Base-by-base conservation (phyloP, 768 basidiomycete genomes). In the Gyrodon lividus region DNA sequence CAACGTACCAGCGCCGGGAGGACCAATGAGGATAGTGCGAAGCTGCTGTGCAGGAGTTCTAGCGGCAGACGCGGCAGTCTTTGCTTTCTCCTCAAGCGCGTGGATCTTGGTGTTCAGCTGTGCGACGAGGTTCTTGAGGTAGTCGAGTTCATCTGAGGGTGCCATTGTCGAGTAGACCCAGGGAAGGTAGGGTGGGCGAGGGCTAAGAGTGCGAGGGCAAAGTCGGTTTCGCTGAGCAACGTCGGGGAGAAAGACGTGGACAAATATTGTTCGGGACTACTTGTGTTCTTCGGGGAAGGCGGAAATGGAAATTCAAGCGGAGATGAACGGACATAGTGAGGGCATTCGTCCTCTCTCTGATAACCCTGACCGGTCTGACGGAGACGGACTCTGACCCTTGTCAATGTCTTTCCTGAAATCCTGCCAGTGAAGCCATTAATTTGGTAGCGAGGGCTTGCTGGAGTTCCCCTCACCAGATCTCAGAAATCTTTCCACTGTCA, bases 81-180 rank as follows among this genome's bases (percentile, higher is more conserved):
- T 88, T 44, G 80, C 75, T 68, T 81, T 84, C 14, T 73, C 68
- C 78, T 98, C 96, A 54, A 98, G 78, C 33, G 76, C 64, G 50
- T 74, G 61, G 65, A 99, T 98, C 78, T 98, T 98, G 50, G 85
- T 84, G 62, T 91, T 89, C 52, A 99, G 82, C 76, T 98, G 92
- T 13, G 77, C 66, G 57, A 97, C 93, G 63, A 99, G 87, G 37
- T 78, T 73, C 75, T 99, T 99, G 76, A 99, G 87, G 71, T 98
- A 93, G 63, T 90, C 91, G 62, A 99, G 81, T 75, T 98, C 93
- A 55, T 86, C 83, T 44, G 79, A 74, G 13, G 77, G 76, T 59
- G 82, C 76, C 87, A 89, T 89, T 50, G 22, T 28, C 23, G 42
- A 22, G 38, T n/a, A 17, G 20, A 22, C 17, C 33, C n/a, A 22